These are phyloP conservation scores for Kokia cookei DNA, from an alignment of 441 rosid genomes.

Conservation along the genomic window DNA sequence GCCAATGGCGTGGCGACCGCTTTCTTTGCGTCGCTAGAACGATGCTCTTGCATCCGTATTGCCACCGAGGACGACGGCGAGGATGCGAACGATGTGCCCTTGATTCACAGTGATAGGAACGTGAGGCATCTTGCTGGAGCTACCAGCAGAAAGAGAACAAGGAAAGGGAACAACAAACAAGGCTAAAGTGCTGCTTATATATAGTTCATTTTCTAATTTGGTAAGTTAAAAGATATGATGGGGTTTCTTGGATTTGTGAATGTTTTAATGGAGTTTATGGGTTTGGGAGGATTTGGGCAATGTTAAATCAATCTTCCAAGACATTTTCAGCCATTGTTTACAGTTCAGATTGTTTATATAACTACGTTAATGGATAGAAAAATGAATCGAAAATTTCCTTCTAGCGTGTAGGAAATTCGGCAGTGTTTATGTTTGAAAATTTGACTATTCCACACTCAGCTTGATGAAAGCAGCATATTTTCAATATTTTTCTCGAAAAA, in stretches of 20 bases:
- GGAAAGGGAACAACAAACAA: constrained; percentile 32
- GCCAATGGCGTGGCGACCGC: constrained; percentile 48
- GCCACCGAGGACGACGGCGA: constrained; percentile 51
- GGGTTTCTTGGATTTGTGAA: not conserved
- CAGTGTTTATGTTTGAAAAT: not conserved
- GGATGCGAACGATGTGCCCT: constrained; percentile 48
- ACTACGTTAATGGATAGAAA: not conserved
- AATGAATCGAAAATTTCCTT: not conserved
- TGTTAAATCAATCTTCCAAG: not conserved
- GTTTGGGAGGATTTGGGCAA: constrained; percentile 2
- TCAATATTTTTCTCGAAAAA: not conserved
- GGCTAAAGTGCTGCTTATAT: not conserved
- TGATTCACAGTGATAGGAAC: constrained; percentile 46
- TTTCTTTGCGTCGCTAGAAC: constrained; percentile 53
- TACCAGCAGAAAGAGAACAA: constrained; percentile 23
- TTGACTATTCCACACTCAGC: not conserved
- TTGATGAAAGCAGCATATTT: not conserved
- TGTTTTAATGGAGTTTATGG: not conserved
- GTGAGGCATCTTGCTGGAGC: constrained; percentile 12
- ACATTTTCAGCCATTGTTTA: not conserved
- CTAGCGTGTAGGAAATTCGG: not conserved
- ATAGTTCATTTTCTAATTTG: constrained; percentile 1
- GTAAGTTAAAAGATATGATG: constrained; percentile 9
- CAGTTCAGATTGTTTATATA: not conserved
- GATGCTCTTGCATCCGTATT: constrained; percentile 63